phyloP scores from a whole-genome alignment of 306 rosid genomes.

The Betula pendula region DNA sequence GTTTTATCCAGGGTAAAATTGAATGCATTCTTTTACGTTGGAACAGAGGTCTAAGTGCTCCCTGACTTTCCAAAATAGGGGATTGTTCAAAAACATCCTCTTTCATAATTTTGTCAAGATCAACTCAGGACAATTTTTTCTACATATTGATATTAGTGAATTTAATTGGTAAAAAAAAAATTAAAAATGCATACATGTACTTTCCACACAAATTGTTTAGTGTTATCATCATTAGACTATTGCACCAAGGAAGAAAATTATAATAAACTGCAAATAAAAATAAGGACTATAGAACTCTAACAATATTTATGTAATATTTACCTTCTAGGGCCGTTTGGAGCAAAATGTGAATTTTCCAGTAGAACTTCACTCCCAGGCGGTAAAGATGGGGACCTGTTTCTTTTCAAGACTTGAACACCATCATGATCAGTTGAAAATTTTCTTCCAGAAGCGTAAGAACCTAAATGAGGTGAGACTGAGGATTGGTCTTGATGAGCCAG shows the following conservation, averaged over 20 bases:
- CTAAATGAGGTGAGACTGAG: slow-evolving; percentile 31
- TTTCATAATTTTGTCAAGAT: not conserved
- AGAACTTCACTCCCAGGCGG: slow-evolving; percentile 21
- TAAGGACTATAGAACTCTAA: no score
- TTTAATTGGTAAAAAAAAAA: not conserved
- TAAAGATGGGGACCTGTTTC: slow-evolving; percentile 55
- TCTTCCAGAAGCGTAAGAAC: slow-evolving; percentile 38
- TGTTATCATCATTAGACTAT: not conserved
- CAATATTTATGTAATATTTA: slow-evolving; percentile 22
- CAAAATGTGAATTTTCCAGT: slow-evolving; percentile 27
- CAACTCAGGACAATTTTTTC: not conserved
- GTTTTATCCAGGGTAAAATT: not conserved
- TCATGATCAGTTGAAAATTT: slow-evolving; percentile 33
- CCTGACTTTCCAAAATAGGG: not conserved
- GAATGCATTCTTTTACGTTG: not conserved
- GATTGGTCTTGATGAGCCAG: slow-evolving; percentile 37
- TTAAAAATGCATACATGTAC: not conserved
- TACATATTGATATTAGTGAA: not conserved
- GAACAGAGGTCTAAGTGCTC: not conserved
- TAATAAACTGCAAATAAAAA: not conserved
- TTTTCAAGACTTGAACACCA: slow-evolving; percentile 47
- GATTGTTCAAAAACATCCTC: not conserved
- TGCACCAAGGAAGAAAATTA: not conserved
- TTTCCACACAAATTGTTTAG: not conserved
- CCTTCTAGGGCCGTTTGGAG: slow-evolving; percentile 45